Evolutionary conservation across 1,284 basidiomycete species (phyloP), one percentile per base, ranked within the genome.

Genomic region (Filobasidium uniguttulatum): DNA sequence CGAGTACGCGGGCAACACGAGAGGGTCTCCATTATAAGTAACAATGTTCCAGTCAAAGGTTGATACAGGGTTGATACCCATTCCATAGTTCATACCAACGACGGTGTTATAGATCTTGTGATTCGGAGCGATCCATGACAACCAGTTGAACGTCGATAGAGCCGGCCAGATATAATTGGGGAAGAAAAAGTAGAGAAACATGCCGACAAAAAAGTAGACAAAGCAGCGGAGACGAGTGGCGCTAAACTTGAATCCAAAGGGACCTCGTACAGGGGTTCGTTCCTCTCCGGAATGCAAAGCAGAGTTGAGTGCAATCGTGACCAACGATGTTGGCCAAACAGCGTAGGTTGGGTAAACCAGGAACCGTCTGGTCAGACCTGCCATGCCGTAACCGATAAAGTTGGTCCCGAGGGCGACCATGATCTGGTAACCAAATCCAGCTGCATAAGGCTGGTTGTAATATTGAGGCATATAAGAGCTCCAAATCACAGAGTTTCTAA

Each of bases 1-100:
- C 70, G 94, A 94, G 61, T 81, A 54, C 10, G 55, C 53, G 14
- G 53, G 82, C 53, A 68, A 85, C 83, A 91, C 79, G 44, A 96
- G 73, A 2, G 90, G 90, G 60, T 82, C 88, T 29, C 80, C 77
- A 54, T 84, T 74, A 65, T 77, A 87, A 22, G 79, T 73, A 57
- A 93, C 83, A n/a, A 44, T 41, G 7, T 78, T 71, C 90, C 90
- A 96, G 65, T 96, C 90, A 61, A 96, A 86, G 0, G 89, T 89
- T 40, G 94, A 55, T n/a, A 9, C 9, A 56, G 88, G 66, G 35
- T 83, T 79, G 78, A 94, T 83, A 6, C 90, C 89, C 54, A 88
- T 71, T 26, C 85, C 85, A 20, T 74, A 37, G 17, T 45, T 33
- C 10, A 33, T 10, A 10, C 89, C 89, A 62, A 93, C 90, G 29